phyloP scores from a whole-genome alignment of 2,329 filamentous ascomycete species.

The Monosporascus sp. region DNA sequence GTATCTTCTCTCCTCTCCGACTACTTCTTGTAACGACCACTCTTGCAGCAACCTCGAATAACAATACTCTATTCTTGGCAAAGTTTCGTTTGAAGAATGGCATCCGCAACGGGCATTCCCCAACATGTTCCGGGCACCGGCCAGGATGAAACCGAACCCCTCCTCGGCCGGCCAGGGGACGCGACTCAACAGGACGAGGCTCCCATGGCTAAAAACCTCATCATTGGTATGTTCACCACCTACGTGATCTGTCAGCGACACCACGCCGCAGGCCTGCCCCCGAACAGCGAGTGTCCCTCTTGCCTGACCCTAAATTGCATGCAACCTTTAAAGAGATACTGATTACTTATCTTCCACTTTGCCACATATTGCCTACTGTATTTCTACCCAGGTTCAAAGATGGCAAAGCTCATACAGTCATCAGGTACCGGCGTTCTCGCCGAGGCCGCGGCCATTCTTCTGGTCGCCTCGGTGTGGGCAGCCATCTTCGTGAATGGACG shows the following conservation, averaged over 20 bases:
- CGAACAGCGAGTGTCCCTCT: too few species aligned
- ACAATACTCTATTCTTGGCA: conserved; percentile 1
- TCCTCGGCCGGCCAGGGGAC: conserved; percentile 68
- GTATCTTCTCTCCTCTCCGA: too few species aligned
- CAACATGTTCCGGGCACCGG: conserved; percentile 38
- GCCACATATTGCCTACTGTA: neutral
- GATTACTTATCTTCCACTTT: neutral
- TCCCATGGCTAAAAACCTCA: conserved; percentile 64
- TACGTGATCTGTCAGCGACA: conserved; percentile 1
- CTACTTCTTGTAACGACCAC: too few species aligned
- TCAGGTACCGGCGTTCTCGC: conserved; percentile 76
- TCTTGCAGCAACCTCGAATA: too few species aligned
- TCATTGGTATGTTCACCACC: conserved; percentile 55
- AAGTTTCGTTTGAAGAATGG: conserved; percentile 43
- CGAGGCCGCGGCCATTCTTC: conserved; percentile 71
- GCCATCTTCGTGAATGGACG: conserved; percentile 60
- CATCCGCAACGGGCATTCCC: conserved; percentile 63
- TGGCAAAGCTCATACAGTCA: conserved; percentile 28
- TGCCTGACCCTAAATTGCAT: neutral
- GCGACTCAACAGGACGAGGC: conserved; percentile 62
- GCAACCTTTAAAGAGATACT: too few species aligned
- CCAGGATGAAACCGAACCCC: conserved; percentile 58
- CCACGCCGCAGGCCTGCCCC: neutral
- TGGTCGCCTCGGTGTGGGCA: conserved; percentile 73
- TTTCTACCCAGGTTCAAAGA: conserved; percentile 6